A percentile compares a stretch with the other conserved stretches of the same genome.
Conservation (phyloP, 2,329 filamentous ascomycete species). For the Claviceps lovelessii region DNA sequence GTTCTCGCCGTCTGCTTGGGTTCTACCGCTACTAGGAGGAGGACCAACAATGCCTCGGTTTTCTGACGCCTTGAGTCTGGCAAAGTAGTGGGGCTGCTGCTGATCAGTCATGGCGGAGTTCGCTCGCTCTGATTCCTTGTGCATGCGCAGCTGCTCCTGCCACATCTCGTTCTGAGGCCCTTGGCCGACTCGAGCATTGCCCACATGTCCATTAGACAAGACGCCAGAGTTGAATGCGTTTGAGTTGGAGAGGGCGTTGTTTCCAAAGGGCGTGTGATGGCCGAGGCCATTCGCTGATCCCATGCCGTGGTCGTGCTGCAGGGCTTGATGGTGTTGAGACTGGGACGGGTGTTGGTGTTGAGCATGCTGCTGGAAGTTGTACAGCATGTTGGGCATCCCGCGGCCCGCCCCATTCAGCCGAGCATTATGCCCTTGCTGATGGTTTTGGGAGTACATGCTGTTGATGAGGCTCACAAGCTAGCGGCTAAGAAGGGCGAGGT, state of each 20-base stretch:
- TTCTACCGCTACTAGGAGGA: slow-evolving; percentile 33
- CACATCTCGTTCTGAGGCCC: slow-evolving; percentile 55
- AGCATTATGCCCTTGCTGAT: slow-evolving; percentile 59
- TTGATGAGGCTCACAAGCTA: slow-evolving; percentile 9
- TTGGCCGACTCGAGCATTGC: slow-evolving; percentile 33
- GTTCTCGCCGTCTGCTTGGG: slow-evolving; percentile 35
- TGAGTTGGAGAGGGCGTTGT: slow-evolving; percentile 43
- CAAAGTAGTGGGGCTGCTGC: slow-evolving; percentile 56
- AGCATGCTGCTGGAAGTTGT: slow-evolving; percentile 51
- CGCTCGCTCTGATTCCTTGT: slow-evolving; percentile 60
- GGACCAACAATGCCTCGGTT: slow-evolving; percentile 52
- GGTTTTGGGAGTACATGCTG: slow-evolving; percentile 62
- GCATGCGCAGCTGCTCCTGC: slow-evolving; percentile 72
- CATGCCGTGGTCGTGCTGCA: slow-evolving; percentile 44
- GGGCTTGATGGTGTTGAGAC: slow-evolving; percentile 46
- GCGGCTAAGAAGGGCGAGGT: slow-evolving; percentile 5
- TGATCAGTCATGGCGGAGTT: slow-evolving; percentile 57
- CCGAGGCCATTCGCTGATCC: slow-evolving; percentile 40
- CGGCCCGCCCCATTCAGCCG: slow-evolving; percentile 48
- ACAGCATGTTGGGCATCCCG: slow-evolving; percentile 52
- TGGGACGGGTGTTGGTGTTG: slow-evolving; percentile 50
- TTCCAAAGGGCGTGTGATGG: slow-evolving; percentile 24
- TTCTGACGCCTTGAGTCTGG: slow-evolving; percentile 53
- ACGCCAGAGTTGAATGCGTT: slow-evolving; percentile 42
- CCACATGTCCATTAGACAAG: slow-evolving; percentile 43